A percentile compares a stretch with the other conserved stretches of the same genome.
These are phyloP conservation scores for Orbilia ellipsospora DNA, from an alignment of 2,329 filamentous ascomycete species.

Conservation along the genomic window DNA sequence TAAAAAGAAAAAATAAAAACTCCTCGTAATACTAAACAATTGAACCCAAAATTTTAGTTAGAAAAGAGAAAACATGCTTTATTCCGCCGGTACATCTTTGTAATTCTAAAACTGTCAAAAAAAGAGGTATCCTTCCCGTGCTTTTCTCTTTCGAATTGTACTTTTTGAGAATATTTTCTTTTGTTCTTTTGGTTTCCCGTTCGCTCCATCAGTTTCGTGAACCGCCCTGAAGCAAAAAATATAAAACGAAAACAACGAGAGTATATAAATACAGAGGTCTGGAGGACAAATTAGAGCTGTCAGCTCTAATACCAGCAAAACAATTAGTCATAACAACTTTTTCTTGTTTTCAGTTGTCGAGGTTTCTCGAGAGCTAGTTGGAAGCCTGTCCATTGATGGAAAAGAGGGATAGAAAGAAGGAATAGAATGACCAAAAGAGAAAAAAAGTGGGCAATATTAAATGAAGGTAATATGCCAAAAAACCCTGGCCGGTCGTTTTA, in stretches of 20 bases:
- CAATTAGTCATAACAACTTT: constrained; percentile 18
- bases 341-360: constrained; percentile 1
- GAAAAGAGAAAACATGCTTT: constrained; percentile 38
- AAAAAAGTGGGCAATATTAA: constrained; percentile 56
- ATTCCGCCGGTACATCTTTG: constrained; percentile 47
- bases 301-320: constrained; percentile 35
- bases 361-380: constrained; percentile 42
- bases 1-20: constrained; percentile 30
- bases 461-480: constrained; percentile 56
- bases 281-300: constrained; percentile 22
- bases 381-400: constrained; percentile 45
- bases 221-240: constrained; percentile 7
- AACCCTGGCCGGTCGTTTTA: constrained; percentile 26
- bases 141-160: constrained; percentile 37
- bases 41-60: constrained; percentile 13
- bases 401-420: constrained; percentile 38
- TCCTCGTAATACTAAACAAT: constrained; percentile 34
- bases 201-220: constrained; percentile 21
- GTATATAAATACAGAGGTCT: constrained; percentile 47
- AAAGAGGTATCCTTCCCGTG: constrained; percentile 19
- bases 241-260: constrained; percentile 40
- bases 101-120: constrained; percentile 10
- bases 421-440: constrained; percentile 6
- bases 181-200: constrained; percentile 6
- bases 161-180: constrained; percentile 27